phyloP scores from a whole-genome alignment of 1,139 yeast species.

The Yamadazyma membranifaciens region DNA sequence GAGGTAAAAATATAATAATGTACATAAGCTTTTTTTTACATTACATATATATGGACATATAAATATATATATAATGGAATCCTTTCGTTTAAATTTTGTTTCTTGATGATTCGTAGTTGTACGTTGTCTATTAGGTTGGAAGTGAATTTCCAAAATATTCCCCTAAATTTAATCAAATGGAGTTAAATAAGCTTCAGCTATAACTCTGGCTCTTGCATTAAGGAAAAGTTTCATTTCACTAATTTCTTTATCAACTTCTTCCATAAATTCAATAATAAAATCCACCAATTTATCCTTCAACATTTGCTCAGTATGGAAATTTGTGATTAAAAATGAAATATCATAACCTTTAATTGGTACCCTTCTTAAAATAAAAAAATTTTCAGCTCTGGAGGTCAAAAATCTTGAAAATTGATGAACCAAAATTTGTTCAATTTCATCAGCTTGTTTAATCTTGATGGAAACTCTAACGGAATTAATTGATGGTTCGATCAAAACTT shows the following conservation, averaged over 20 bases:
- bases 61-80: background rate
- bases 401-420: slow-evolving; percentile 94
- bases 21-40: slow-evolving; percentile 1
- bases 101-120: background rate
- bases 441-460: slow-evolving; percentile 93
- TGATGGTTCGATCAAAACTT: slow-evolving; percentile 89
- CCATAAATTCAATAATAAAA: slow-evolving; percentile 97
- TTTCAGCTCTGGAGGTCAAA: slow-evolving; percentile 93
- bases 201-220: slow-evolving; percentile 96
- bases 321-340: slow-evolving; percentile 88
- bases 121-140: background rate
- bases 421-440: slow-evolving; percentile 90
- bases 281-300: slow-evolving; percentile 93
- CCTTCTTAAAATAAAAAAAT: slow-evolving; percentile 87
- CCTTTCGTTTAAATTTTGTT: no score
- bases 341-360: slow-evolving; percentile 90
- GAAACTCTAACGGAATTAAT: slow-evolving; percentile 88
- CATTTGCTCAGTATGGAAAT: slow-evolving; percentile 94
- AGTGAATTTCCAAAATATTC: no score
- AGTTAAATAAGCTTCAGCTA: slow-evolving; percentile 90
- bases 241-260: slow-evolving; percentile 97
- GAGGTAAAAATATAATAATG: background rate
- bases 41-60: slow-evolving; percentile 5
- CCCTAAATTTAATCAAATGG: slow-evolving; percentile 52
- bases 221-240: slow-evolving; percentile 97